Conservation (phyloP, 2,329 filamentous ascomycete species). For the Fusarium brachygibbosum region DNA sequence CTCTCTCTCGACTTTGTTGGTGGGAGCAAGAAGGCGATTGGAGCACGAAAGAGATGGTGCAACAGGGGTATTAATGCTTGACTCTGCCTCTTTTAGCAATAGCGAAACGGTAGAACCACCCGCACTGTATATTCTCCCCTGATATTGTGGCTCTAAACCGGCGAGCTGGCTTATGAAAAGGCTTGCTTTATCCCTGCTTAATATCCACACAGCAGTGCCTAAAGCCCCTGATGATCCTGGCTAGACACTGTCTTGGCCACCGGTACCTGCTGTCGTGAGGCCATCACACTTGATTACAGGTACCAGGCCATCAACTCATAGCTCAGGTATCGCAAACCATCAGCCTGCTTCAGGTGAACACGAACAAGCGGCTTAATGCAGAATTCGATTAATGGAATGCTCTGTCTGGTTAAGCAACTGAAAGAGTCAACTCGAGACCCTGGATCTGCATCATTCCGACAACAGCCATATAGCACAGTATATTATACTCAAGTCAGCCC, state of each 20-base stretch:
- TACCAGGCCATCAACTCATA: slow-evolving; percentile 13
- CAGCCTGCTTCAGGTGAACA: slow-evolving; percentile 46
- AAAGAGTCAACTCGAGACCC: background rate
- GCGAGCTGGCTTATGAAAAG: slow-evolving; percentile 18
- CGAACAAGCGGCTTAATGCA: slow-evolving; percentile 25
- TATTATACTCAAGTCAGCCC: background rate
- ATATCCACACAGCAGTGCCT: slow-evolving; percentile 34
- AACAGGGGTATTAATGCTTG: slow-evolving; percentile 40
- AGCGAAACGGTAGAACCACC: slow-evolving; percentile 47
- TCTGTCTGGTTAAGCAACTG: background rate
- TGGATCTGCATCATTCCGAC: slow-evolving; percentile 4
- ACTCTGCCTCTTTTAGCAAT: slow-evolving; percentile 40
- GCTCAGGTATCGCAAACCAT: slow-evolving; percentile 36
- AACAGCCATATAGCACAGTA: slow-evolving; percentile 1
- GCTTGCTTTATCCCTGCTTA: slow-evolving; percentile 21
- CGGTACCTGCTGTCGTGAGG: slow-evolving; percentile 14
- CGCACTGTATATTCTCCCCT: slow-evolving; percentile 43
- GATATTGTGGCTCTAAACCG: slow-evolving; percentile 22
- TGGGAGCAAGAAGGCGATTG: slow-evolving; percentile 43
- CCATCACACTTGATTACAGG: background rate
- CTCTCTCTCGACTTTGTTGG: slow-evolving; percentile 23
- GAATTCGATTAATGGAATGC: background rate
- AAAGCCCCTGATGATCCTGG: slow-evolving; percentile 32
- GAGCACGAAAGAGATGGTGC: slow-evolving; percentile 40
- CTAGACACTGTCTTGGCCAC: slow-evolving; percentile 26